phyloP scores from a whole-genome alignment of 1,284 basidiomycete genomes.

The Apiotrichum laibachii region DNA sequence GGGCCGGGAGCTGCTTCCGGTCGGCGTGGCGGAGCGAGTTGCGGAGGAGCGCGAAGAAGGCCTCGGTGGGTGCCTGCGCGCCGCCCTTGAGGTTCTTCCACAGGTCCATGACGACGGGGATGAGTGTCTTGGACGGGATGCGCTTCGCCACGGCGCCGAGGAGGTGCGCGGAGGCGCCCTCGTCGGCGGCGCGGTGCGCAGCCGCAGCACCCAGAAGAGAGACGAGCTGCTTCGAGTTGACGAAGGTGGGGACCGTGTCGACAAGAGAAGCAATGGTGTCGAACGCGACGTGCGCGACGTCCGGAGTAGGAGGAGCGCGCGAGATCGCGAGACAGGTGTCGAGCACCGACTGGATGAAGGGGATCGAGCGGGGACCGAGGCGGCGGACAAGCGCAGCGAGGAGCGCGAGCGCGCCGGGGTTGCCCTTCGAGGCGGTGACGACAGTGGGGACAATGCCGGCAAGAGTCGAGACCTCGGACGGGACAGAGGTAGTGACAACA shows the following conservation, averaged over 20 bases:
- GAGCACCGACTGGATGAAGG: constrained; percentile 72
- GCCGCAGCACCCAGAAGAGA: constrained; percentile 46
- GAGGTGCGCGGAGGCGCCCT: constrained; percentile 22
- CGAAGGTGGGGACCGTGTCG: constrained; percentile 52
- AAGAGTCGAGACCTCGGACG: constrained; percentile 66
- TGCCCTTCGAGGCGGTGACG: constrained; percentile 55
- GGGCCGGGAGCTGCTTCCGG: constrained; percentile 64
- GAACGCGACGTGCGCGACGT: constrained; percentile 28
- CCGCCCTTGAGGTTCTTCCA: constrained; percentile 45
- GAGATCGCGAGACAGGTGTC: constrained; percentile 59
- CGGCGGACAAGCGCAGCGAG: constrained; percentile 55
- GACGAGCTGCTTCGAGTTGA: constrained; percentile 50
- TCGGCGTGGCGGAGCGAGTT: constrained; percentile 65
- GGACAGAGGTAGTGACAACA: constrained; percentile 59
- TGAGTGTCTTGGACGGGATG: constrained; percentile 63
- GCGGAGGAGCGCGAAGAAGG: constrained; percentile 67
- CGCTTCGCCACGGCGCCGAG: constrained; percentile 66
- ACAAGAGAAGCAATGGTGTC: constrained; percentile 35
- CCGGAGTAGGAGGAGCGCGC: constrained; percentile 31
- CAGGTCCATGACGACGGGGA: constrained; percentile 60
- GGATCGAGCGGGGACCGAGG: constrained; percentile 81
- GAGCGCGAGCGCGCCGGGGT: constrained; percentile 58
- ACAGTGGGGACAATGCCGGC: constrained; percentile 61
- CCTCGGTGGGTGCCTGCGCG: constrained; percentile 35
- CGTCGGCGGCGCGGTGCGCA: constrained; percentile 32